Conservation (phyloP, 2,329 filamentous ascomycete genomes). For the Trichoderma breve region DNA sequence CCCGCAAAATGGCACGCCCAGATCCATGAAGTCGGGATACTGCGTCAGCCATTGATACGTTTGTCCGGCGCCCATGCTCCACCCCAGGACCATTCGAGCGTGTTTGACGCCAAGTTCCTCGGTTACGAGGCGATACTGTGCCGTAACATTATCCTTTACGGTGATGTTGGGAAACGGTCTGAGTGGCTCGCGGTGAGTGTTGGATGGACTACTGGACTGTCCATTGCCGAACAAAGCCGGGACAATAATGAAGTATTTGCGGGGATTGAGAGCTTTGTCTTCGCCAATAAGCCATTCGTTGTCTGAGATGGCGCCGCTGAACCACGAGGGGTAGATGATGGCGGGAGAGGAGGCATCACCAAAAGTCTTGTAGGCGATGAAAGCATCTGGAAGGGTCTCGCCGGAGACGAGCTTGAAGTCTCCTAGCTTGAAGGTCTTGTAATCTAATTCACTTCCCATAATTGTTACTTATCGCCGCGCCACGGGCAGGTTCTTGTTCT, state of each 20-base stretch:
- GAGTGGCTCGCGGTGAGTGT: conserved; percentile 32
- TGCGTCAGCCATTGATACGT: conserved; percentile 52
- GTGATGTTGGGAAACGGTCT: conserved; percentile 44
- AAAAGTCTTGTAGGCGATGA: conserved; percentile 75
- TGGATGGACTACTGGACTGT: conserved; percentile 54
- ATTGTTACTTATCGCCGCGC: not conserved
- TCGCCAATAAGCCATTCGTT: conserved; percentile 73
- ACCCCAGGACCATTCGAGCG: conserved; percentile 50
- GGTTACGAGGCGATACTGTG: conserved; percentile 45
- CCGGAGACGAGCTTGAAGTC: conserved; percentile 67
- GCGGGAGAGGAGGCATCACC: conserved; percentile 61
- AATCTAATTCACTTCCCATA: conserved; percentile 15
- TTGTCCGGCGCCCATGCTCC: conserved; percentile 56
- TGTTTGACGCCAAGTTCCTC: conserved; percentile 41
- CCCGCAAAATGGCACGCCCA: conserved; percentile 49
- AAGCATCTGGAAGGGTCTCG: conserved; percentile 58
- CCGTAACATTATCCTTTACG: conserved; percentile 51
- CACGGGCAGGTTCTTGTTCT: not conserved
- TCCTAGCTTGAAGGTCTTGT: conserved; percentile 51
- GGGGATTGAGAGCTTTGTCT: conserved; percentile 62
- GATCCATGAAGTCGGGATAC: conserved; percentile 47
- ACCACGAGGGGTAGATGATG: conserved; percentile 78
- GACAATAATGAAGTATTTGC: conserved; percentile 48
- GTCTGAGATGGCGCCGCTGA: conserved; percentile 58
- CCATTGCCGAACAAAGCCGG: conserved; percentile 52